These are phyloP conservation scores for Candolleomyces aberdarensis DNA, from an alignment of 768 basidiomycete genomes.

Conservation along the genomic window DNA sequence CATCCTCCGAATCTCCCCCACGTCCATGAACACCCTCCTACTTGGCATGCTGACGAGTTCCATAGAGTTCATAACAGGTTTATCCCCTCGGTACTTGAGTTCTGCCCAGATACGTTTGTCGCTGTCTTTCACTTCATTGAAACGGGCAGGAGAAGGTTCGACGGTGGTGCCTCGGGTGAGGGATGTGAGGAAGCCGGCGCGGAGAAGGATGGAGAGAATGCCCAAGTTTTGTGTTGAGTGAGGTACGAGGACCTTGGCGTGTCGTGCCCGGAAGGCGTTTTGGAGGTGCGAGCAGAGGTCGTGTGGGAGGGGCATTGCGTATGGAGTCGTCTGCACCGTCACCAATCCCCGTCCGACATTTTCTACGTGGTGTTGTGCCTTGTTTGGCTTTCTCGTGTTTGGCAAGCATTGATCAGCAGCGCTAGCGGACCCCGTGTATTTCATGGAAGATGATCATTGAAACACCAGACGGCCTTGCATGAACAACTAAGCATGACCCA, in stretches of 20 bases:
- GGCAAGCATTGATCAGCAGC: no score
- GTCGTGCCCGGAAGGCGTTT: constrained; percentile 89
- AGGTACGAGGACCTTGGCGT: constrained; percentile 69
- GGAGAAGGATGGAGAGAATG: constrained; percentile 89
- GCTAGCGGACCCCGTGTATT: no score
- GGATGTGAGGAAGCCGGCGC: constrained; percentile 82
- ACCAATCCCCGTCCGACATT: no score
- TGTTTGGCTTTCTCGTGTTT: no score
- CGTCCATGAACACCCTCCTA: constrained; percentile 72
- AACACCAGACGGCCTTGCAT: no score
- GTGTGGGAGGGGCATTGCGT: constrained; percentile 58
- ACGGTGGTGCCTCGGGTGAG: constrained; percentile 75
- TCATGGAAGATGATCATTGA: no score
- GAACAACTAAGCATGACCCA: no score
- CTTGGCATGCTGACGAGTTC: constrained; percentile 81
- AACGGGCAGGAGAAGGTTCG: constrained; percentile 61
- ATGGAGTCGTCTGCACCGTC: no score
- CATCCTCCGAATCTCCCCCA: constrained; percentile 69
- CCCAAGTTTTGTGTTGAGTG: constrained; percentile 90
- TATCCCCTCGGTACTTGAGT: constrained; percentile 90
- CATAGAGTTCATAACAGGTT: constrained; percentile 79
- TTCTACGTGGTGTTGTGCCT: no score
- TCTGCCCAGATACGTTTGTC: constrained; percentile 88
- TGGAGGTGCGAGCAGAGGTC: constrained; percentile 88
- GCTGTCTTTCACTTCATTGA: constrained; percentile 54